Conservation (phyloP, 805 yeast species). For the Nakazawaea wickerhamii region DNA sequence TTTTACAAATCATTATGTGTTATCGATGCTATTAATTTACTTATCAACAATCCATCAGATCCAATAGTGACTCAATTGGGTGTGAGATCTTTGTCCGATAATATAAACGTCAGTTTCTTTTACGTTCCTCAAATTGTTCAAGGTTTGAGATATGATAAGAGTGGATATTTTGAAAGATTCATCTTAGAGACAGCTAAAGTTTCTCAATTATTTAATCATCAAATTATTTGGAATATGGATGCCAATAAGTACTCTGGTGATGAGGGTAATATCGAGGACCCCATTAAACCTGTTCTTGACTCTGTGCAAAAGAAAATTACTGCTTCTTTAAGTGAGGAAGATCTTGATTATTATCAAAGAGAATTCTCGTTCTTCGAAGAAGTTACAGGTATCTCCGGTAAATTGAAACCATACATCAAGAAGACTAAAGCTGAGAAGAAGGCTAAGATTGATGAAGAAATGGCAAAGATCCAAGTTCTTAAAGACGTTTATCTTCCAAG, state of each 20-base stretch:
- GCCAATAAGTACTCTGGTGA: slow-evolving; percentile 92
- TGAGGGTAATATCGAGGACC: slow-evolving; percentile 74
- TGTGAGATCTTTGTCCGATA: slow-evolving; percentile 81
- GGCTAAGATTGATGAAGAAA: slow-evolving; percentile 92
- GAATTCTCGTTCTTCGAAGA: slow-evolving; percentile 89
- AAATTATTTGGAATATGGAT: slow-evolving; percentile 95
- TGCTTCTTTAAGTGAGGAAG: slow-evolving; percentile 51
- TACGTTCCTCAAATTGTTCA: slow-evolving; percentile 98
- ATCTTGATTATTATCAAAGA: slow-evolving; percentile 62
- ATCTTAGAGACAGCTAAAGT: slow-evolving; percentile 90
- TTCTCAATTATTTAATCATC: slow-evolving; percentile 91
- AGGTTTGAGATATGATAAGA: slow-evolving; percentile 69
- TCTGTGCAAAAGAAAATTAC: slow-evolving; percentile 63
- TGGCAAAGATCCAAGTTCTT: slow-evolving; percentile 67
- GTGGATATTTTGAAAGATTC: slow-evolving; percentile 82
- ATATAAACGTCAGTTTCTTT: slow-evolving; percentile 83
- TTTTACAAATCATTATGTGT: slow-evolving; percentile 80
- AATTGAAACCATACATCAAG: slow-evolving; percentile 89
- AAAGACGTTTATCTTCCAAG: slow-evolving; percentile 91
- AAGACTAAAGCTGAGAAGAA: slow-evolving; percentile 95
- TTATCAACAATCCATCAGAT: slow-evolving; percentile 63
- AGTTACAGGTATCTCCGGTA: slow-evolving; percentile 91
- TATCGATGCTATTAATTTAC: slow-evolving; percentile 75
- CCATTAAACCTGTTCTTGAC: slow-evolving; percentile 78
- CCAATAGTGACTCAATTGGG: slow-evolving; percentile 78